phyloP scores from a whole-genome alignment of 179 eudicot genomes.

The Beta lomatogona region DNA sequence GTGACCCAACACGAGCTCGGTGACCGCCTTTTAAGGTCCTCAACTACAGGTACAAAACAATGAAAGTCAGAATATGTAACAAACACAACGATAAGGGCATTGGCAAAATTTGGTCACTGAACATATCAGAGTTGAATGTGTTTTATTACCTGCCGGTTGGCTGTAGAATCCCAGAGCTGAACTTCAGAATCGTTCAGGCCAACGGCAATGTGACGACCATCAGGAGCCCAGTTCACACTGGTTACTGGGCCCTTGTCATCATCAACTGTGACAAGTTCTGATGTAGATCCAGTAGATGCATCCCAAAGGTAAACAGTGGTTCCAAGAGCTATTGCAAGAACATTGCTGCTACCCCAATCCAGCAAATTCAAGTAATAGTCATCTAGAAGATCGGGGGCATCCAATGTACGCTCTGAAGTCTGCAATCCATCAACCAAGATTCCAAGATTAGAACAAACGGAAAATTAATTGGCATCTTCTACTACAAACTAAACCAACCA shows the following conservation, averaged over 20 bases:
- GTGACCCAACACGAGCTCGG: conserved; percentile 66
- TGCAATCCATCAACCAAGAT: conserved; percentile 30
- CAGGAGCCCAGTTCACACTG: conserved; percentile 89
- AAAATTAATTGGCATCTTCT: too few species aligned
- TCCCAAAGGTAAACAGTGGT: conserved; percentile 52
- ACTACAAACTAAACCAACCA: background rate
- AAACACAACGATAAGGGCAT: background rate
- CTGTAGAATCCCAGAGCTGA: conserved; percentile 87
- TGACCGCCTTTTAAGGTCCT: conserved; percentile 82
- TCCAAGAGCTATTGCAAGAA: conserved; percentile 65
- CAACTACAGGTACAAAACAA: conserved; percentile 43
- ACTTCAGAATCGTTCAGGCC: conserved; percentile 78
- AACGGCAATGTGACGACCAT: conserved; percentile 77
- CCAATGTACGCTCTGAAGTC: conserved; percentile 85
- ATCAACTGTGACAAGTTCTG: conserved; percentile 45
- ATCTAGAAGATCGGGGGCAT: conserved; percentile 82
- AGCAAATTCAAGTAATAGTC: conserved; percentile 79
- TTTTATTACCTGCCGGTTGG: conserved; percentile 52
- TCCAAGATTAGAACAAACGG: background rate
- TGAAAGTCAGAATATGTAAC: background rate
- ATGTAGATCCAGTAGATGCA: conserved; percentile 50
- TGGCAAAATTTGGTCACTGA: background rate
- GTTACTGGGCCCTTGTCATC: conserved; percentile 67
- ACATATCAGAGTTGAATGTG: too few species aligned
- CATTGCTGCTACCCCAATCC: conserved; percentile 88